These are phyloP conservation scores for Trichoderma guizhouense DNA, from an alignment of 2,329 filamentous ascomycete genomes.

Conservation along the genomic window DNA sequence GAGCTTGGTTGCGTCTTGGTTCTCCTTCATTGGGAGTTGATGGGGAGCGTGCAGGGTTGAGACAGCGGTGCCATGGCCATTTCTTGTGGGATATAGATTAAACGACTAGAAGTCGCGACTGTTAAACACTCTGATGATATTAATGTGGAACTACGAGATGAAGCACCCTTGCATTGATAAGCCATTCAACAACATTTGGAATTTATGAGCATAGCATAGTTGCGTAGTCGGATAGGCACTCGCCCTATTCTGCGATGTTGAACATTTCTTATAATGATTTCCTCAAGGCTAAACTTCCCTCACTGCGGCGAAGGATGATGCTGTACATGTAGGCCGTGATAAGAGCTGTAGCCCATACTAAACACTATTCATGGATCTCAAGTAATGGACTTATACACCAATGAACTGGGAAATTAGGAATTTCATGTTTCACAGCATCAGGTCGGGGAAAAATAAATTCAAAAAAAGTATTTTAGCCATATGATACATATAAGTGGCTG, in stretches of 20 bases:
- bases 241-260: neutral
- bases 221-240: neutral
- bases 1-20: slow-evolving; percentile 23
- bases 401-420: neutral
- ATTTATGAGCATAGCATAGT: neutral
- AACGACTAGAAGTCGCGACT: neutral
- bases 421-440: neutral
- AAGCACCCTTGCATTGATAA: neutral
- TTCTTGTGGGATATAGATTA: neutral
- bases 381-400: neutral
- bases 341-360: neutral
- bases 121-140: neutral
- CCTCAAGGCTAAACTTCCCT: neutral
- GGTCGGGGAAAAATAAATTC: neutral
- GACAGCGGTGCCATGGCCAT: neutral
- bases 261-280: neutral
- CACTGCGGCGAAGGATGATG: neutral
- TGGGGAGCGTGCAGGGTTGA: slow-evolving; percentile 9
- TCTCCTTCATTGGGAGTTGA: neutral
- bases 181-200: neutral
- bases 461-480: neutral
- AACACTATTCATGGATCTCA: neutral
- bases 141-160: neutral
- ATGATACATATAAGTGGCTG: neutral
- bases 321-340: neutral